These are phyloP conservation scores for Penicillium psychrosexuale DNA, from an alignment of 2,329 filamentous ascomycete genomes.

Conservation along the genomic window DNA sequence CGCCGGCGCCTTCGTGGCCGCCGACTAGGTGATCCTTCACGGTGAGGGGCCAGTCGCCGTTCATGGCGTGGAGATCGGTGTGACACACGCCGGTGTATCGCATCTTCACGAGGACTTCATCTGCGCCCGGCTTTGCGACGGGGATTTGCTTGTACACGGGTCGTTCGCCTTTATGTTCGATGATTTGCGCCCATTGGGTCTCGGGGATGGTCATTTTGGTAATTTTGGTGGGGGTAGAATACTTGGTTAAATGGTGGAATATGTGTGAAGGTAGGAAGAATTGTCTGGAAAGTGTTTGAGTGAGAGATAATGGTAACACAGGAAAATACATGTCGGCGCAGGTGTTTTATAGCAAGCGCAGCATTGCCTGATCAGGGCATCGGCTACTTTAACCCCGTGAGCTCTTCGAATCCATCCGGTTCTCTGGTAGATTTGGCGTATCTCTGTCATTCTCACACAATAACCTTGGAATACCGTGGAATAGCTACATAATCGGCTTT, in stretches of 20 bases:
- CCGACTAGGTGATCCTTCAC: conserved; percentile 82
- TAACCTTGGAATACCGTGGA: too few species aligned
- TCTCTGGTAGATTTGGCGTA: not conserved
- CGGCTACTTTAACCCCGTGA: too few species aligned
- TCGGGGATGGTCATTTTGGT: conserved; percentile 57
- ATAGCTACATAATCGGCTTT: not conserved
- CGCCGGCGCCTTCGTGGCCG: conserved; percentile 74
- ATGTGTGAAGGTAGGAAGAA: not conserved
- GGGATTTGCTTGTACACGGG: conserved; percentile 61
- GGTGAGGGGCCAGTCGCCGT: conserved; percentile 84
- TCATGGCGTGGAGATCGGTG: conserved; percentile 77
- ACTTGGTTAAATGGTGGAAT: too few species aligned
- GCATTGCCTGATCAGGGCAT: not conserved
- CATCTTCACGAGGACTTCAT: conserved; percentile 89
- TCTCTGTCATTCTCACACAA: not conserved
- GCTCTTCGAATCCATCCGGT: not conserved
- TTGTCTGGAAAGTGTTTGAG: not conserved
- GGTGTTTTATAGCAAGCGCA: not conserved
- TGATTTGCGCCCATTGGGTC: conserved; percentile 87
- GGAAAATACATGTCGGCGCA: too few species aligned
- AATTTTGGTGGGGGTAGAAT: conserved; percentile 6
- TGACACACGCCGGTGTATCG: conserved; percentile 90
- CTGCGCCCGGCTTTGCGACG: conserved; percentile 74
- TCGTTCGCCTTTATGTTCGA: conserved; percentile 75
- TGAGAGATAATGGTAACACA: not conserved